Conservation (phyloP, 192 early-diverging fungal species). For the Dissophora globulifera region DNA sequence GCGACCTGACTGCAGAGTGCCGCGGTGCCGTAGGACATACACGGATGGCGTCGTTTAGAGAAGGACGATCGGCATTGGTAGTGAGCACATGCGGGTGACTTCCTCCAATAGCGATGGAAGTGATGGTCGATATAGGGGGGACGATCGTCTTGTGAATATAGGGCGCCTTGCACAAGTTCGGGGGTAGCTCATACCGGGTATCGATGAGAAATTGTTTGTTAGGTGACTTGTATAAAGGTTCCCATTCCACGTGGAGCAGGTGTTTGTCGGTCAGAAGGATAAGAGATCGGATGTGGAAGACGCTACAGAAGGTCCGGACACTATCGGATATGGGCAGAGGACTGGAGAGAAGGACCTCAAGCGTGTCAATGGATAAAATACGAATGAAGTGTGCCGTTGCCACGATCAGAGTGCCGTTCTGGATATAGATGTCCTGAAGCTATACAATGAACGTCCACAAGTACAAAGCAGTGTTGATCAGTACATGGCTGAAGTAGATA, state of each 20-base stretch:
- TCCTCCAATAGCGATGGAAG: conserved; percentile 45
- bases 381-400: conserved; percentile 28
- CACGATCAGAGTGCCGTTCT: conserved; percentile 40
- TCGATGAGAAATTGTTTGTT: conserved; percentile 21
- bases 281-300: conserved; percentile 44
- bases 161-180: conserved; percentile 29
- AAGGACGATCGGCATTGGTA: conserved; percentile 44
- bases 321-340: conserved; percentile 10
- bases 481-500: not conserved
- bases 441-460: not conserved
- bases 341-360: conserved; percentile 15
- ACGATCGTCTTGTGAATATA: conserved; percentile 31
- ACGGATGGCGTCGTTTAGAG: conserved; percentile 37
- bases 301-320: conserved; percentile 24
- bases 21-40: conserved; percentile 22
- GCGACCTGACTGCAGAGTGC: not conserved
- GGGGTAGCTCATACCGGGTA: conserved; percentile 30
- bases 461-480: too few relatives aligned
- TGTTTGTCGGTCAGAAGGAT: conserved; percentile 42
- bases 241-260: conserved; percentile 41
- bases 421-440: conserved; percentile 49
- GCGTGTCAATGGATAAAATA: conserved; percentile 36
- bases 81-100: conserved; percentile 42
- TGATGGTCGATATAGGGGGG: conserved; percentile 41
- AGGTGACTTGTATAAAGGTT: conserved; percentile 28